These are phyloP conservation scores for Blastobotrys illinoisensis DNA, from an alignment of 1,139 yeast genomes.

Conservation along the genomic window DNA sequence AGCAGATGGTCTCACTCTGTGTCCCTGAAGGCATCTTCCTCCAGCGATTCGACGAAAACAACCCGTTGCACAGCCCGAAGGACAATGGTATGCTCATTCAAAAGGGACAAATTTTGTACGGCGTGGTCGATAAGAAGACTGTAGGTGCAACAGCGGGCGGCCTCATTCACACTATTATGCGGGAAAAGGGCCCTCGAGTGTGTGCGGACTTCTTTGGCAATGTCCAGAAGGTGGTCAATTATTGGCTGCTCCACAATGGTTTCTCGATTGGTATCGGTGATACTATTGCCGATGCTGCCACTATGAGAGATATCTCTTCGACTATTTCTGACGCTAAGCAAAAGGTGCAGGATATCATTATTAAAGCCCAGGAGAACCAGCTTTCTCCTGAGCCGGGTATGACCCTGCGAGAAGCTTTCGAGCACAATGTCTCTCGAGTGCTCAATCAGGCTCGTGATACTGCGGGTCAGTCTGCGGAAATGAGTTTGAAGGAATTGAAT, in stretches of 20 bases:
- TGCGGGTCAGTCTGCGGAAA: conserved; percentile 98
- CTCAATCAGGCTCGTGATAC: conserved; percentile 98
- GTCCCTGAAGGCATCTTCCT: conserved; percentile 94
- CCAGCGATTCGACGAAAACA: conserved; percentile 87
- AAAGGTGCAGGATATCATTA: conserved; percentile 87
- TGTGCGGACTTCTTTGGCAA: conserved; percentile 91
- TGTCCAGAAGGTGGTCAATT: conserved; percentile 91
- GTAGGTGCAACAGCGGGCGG: conserved; percentile 99
- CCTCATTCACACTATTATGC: conserved; percentile 90
- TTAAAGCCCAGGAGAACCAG: conserved; percentile 83
- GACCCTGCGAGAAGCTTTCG: conserved; percentile 98
- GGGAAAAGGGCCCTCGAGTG: conserved; percentile 90
- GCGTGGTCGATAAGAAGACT: conserved; percentile 96
- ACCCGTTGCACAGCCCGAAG: conserved; percentile 75
- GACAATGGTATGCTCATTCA: conserved; percentile 90
- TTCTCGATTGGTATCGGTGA: conserved; percentile 99
- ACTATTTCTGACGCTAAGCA: conserved; percentile 90
- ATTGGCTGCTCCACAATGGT: conserved; percentile 93
- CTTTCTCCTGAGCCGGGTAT: conserved; percentile 98
- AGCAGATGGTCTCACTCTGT: conserved; percentile 86
- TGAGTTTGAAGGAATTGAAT: conserved; percentile 86
- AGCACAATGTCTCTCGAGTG: conserved; percentile 92
- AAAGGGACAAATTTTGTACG: conserved; percentile 92
- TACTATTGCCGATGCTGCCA: conserved; percentile 95
- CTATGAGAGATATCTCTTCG: conserved; percentile 88